Conservation (phyloP, 352 stramenopile species). For the Chrysophaeum taylorii region DNA sequence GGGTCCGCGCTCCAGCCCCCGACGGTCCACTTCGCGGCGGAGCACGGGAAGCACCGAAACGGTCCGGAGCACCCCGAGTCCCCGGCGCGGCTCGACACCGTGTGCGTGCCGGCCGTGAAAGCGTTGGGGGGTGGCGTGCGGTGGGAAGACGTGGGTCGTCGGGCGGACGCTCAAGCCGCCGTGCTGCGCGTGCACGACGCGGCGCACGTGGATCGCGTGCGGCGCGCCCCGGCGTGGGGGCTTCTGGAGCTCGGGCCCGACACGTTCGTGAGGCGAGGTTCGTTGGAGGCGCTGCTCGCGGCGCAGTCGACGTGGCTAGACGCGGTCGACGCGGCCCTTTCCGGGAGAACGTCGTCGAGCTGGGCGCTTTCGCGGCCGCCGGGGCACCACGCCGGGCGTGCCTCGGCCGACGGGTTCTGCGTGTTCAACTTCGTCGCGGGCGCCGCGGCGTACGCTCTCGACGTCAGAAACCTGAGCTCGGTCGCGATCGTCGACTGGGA, state of each 20-base stretch:
- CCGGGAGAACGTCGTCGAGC: background rate
- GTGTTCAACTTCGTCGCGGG: slow-evolving; percentile 70
- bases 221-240: background rate
- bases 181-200: slow-evolving; percentile 6
- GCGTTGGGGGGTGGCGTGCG: background rate
- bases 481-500: slow-evolving; percentile 66
- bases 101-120: background rate
- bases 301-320: background rate
- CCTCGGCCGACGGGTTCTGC: slow-evolving; percentile 59
- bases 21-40: background rate
- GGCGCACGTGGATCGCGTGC: background rate
- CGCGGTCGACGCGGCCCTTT: background rate
- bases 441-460: slow-evolving; percentile 40
- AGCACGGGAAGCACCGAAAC: background rate
- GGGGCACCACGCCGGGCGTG: slow-evolving; percentile 72
- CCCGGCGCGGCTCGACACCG: background rate
- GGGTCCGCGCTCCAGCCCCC: too few relatives aligned
- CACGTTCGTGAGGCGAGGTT: background rate
- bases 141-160: background rate
- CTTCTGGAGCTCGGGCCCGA: background rate
- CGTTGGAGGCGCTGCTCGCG: background rate
- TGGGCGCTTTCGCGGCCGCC: slow-evolving; percentile 58
- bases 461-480: slow-evolving; percentile 12
- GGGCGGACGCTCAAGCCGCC: background rate
- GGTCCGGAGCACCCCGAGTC: background rate